phyloP scores from a whole-genome alignment of 495 filamentous ascomycete species.

The Lophiostoma macrostomum region DNA sequence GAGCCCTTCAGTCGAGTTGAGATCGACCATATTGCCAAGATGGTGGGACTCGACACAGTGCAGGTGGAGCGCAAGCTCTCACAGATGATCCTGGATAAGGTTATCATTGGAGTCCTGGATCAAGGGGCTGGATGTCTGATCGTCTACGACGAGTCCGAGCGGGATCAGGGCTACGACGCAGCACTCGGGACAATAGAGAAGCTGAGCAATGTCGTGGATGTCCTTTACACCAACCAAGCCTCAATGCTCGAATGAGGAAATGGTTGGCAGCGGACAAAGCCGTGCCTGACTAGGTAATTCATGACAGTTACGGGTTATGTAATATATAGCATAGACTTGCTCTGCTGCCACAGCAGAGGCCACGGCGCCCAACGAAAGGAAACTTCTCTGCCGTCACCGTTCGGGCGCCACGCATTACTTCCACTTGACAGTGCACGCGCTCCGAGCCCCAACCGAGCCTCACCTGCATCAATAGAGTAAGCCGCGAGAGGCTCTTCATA shows the following conservation, averaged over 20 bases:
- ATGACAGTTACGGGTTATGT: conserved; percentile 8
- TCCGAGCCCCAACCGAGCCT: conserved; percentile 1
- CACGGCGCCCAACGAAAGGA: conserved; percentile 2
- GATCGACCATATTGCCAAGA: conserved; percentile 93
- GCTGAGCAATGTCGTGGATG: conserved; percentile 95
- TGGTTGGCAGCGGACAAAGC: background rate
- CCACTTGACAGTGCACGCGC: too few relatives aligned
- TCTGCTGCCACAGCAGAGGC: background rate
- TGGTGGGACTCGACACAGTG: conserved; percentile 91
- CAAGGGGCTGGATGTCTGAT: conserved; percentile 97
- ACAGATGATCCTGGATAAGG: conserved; percentile 99
- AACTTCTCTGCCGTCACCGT: too few relatives aligned
- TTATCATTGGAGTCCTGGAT: conserved; percentile 94
- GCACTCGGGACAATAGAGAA: conserved; percentile 95
- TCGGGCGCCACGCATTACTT: too few relatives aligned
- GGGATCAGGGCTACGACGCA: conserved; percentile 90
- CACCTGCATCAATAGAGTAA: conserved; percentile 8
- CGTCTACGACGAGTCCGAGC: conserved; percentile 90
- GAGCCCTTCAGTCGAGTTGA: conserved; percentile 97
- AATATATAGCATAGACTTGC: conserved; percentile 18
- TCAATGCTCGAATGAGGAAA: conserved; percentile 77
- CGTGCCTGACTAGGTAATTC: background rate
- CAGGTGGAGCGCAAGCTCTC: conserved; percentile 97
- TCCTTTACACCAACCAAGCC: conserved; percentile 95
- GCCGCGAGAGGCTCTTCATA: conserved; percentile 5